phyloP scores from a whole-genome alignment of 805 yeast species.

The Kodamaea nitidulidarum region DNA sequence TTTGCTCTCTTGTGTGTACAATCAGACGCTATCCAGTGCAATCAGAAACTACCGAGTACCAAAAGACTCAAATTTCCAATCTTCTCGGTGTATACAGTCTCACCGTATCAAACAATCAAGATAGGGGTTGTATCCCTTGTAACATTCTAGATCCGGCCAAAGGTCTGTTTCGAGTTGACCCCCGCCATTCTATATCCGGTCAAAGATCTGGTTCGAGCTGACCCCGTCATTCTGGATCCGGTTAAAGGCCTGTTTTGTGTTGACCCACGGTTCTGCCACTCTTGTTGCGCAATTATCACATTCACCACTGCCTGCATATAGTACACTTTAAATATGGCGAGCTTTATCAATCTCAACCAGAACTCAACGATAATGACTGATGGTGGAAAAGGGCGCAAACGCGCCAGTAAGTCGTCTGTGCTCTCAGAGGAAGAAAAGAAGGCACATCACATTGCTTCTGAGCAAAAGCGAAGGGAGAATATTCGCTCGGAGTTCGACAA shows the following conservation, averaged over 20 bases:
- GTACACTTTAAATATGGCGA: conserved; percentile 5
- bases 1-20: background rate
- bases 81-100: too few species aligned
- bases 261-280: background rate
- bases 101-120: too few species aligned
- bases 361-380: conserved; percentile 7
- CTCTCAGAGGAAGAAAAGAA: conserved; percentile 36
- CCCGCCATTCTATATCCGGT: too few species aligned
- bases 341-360: conserved; percentile 8
- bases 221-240: too few species aligned
- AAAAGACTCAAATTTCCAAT: too few species aligned
- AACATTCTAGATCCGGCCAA: too few species aligned
- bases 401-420: conserved; percentile 24
- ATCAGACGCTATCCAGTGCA: too few species aligned
- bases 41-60: too few species aligned
- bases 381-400: conserved; percentile 12
- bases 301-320: conserved; percentile 6
- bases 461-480: conserved; percentile 81
- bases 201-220: too few species aligned
- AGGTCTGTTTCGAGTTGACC: too few species aligned
- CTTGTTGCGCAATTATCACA: background rate
- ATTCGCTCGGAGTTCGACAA: conserved; percentile 79
- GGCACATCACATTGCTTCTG: conserved; percentile 78
- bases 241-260: too few species aligned
- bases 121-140: too few species aligned